Conservation (phyloP, 179 eudicot species). For the Dionaea muscipula region DNA sequence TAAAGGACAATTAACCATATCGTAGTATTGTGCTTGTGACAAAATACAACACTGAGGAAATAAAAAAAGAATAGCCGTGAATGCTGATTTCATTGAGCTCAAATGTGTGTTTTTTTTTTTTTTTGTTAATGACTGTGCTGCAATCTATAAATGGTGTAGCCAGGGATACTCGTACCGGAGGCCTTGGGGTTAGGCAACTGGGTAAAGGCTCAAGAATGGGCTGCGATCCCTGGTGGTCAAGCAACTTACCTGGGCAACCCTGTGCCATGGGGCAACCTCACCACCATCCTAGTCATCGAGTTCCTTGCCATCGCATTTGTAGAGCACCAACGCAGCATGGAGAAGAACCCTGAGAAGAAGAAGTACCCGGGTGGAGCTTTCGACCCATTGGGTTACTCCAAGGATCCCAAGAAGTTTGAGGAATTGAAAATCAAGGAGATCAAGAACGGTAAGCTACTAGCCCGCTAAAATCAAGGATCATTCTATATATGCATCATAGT, state of each 20-base stretch:
- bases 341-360: constrained; percentile 79
- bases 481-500: no score
- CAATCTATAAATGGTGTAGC: constrained; percentile 33
- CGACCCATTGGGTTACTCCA: constrained; percentile 90
- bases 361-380: constrained; percentile 99
- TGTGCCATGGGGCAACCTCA: constrained; percentile 94
- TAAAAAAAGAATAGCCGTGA: no score
- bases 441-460: constrained; percentile 52
- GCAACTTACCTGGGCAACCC: constrained; percentile 94
- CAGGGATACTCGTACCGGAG: constrained; percentile 84
- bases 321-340: constrained; percentile 86
- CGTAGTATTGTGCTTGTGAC: no score
- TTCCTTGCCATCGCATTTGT: constrained; percentile 78
- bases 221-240: constrained; percentile 90
- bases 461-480: no score
- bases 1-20: no score
- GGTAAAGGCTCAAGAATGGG: constrained; percentile 99
- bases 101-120: background rate
- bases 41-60: no score
- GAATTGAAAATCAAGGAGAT: constrained; percentile 87
- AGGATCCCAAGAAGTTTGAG: constrained; percentile 68
- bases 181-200: constrained; percentile 93
- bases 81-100: background rate
- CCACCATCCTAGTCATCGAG: constrained; percentile 73
- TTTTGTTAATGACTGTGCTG: background rate